These are phyloP conservation scores for Phytophthora quininea DNA, from an alignment of 352 stramenopile genomes.

Conservation along the genomic window DNA sequence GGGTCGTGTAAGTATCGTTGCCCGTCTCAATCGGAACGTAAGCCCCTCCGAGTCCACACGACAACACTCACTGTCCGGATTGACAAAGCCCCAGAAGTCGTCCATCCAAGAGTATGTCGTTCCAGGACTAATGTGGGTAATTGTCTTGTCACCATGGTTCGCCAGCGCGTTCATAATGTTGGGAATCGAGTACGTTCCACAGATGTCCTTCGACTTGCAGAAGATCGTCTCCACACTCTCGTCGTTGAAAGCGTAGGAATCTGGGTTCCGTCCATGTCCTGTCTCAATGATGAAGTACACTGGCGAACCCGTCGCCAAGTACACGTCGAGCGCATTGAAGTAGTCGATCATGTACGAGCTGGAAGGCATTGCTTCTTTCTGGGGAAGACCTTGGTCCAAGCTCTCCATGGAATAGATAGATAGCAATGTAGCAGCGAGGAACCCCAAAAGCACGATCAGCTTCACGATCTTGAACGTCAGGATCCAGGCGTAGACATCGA, in stretches of 20 bases:
- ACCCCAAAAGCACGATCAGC: constrained; percentile 50
- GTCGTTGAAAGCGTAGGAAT: constrained; percentile 53
- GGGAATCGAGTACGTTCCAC: constrained; percentile 52
- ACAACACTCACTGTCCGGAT: constrained; percentile 64
- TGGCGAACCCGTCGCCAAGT: constrained; percentile 58
- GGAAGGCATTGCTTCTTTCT: constrained; percentile 68
- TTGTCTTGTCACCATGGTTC: constrained; percentile 45
- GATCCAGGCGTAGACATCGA: constrained; percentile 55
- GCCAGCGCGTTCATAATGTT: constrained; percentile 69
- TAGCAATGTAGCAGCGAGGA: constrained; percentile 50
- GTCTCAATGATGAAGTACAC: constrained; percentile 74
- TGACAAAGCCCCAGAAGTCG: constrained; percentile 71
- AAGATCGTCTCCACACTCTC: constrained; percentile 49
- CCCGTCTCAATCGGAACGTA: constrained; percentile 56
- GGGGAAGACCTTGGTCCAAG: constrained; percentile 59
- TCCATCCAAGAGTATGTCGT: constrained; percentile 77
- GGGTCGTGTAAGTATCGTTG: constrained; percentile 53
- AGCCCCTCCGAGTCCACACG: constrained; percentile 45
- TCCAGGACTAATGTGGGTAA: constrained; percentile 61
- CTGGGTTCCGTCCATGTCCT: constrained; percentile 56
- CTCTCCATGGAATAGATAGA: constrained; percentile 62
- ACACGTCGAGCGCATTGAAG: constrained; percentile 61
- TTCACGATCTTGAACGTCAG: constrained; percentile 58
- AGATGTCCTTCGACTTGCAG: constrained; percentile 71
- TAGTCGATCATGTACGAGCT: constrained; percentile 73